These are phyloP conservation scores for Isatis lusitanica DNA, from an alignment of 441 rosid genomes.

Conservation along the genomic window DNA sequence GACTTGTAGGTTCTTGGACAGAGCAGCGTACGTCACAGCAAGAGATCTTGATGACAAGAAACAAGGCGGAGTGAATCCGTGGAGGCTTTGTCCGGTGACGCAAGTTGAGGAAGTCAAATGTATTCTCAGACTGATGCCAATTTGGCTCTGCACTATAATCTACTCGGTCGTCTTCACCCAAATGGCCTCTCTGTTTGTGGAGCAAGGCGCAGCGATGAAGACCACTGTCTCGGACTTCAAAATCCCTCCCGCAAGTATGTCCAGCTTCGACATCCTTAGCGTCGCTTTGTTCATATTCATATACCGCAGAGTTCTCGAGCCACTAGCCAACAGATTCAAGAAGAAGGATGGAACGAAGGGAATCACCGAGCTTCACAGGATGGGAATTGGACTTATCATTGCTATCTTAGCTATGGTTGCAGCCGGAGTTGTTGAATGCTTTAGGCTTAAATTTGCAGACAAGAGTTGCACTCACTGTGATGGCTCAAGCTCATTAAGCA, in stretches of 20 bases:
- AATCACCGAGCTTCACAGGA: slow-evolving; percentile 88
- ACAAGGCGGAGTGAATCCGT: slow-evolving; percentile 52
- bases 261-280: slow-evolving; percentile 87
- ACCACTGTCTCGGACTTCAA: slow-evolving; percentile 61
- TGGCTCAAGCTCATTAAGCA: slow-evolving; percentile 90
- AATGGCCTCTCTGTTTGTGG: slow-evolving; percentile 97
- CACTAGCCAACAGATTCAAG: slow-evolving; percentile 53
- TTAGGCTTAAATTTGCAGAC: slow-evolving; percentile 70
- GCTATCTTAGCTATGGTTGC: slow-evolving; percentile 87
- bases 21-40: slow-evolving; percentile 74
- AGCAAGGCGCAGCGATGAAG: slow-evolving; percentile 98
- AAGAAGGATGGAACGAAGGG: slow-evolving; percentile 53
- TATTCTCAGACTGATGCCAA: slow-evolving; percentile 79
- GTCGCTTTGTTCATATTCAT: slow-evolving; percentile 81
- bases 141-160: slow-evolving; percentile 95
- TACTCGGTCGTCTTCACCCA: slow-evolving; percentile 97
- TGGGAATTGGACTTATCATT: slow-evolving; percentile 94
- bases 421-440: slow-evolving; percentile 85
- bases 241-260: slow-evolving; percentile 94
- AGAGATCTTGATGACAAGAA: slow-evolving; percentile 70
- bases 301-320: slow-evolving; percentile 80
- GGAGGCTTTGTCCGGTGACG: slow-evolving; percentile 86
- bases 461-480: slow-evolving; percentile 71
- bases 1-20: slow-evolving; percentile 75
- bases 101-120: slow-evolving; percentile 99